These are phyloP conservation scores for Talaromyces marneffei DNA, from an alignment of 2,329 filamentous ascomycete species.

Conservation along the genomic window DNA sequence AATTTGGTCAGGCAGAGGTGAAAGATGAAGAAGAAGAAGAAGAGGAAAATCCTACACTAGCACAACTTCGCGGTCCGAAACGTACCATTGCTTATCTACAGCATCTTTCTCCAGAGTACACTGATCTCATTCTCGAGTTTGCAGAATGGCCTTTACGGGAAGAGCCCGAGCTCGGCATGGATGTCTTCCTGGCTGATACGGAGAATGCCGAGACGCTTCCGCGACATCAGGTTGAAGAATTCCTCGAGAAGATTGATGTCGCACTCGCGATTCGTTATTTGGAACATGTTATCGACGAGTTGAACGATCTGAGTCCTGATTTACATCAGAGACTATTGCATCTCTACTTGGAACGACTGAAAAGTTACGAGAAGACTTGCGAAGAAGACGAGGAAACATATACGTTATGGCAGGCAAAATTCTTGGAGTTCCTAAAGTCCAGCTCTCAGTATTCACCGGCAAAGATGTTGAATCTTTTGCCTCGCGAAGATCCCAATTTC, in stretches of 20 bases:
- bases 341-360: constrained; percentile 57
- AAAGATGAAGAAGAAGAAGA: constrained; percentile 30
- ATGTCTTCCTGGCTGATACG: constrained; percentile 86
- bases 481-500: constrained; percentile 74
- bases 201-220: constrained; percentile 91
- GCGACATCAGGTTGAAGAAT: constrained; percentile 66
- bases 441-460: constrained; percentile 76
- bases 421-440: constrained; percentile 68
- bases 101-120: constrained; percentile 75
- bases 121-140: constrained; percentile 87
- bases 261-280: constrained; percentile 74
- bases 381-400: constrained; percentile 38
- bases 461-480: constrained; percentile 70
- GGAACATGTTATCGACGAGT: constrained; percentile 82
- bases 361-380: constrained; percentile 31
- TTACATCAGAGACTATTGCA: constrained; percentile 81
- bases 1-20: constrained; percentile 58
- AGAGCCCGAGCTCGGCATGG: constrained; percentile 74
- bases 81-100: constrained; percentile 88
- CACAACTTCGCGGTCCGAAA: constrained; percentile 68
- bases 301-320: constrained; percentile 76
- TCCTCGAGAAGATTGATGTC: constrained; percentile 63
- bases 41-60: constrained; percentile 32
- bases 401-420: constrained; percentile 56
- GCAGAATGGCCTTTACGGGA: constrained; percentile 77